phyloP scores from a whole-genome alignment of 2,329 filamentous ascomycete genomes.

The Scytalidium lignicola region DNA sequence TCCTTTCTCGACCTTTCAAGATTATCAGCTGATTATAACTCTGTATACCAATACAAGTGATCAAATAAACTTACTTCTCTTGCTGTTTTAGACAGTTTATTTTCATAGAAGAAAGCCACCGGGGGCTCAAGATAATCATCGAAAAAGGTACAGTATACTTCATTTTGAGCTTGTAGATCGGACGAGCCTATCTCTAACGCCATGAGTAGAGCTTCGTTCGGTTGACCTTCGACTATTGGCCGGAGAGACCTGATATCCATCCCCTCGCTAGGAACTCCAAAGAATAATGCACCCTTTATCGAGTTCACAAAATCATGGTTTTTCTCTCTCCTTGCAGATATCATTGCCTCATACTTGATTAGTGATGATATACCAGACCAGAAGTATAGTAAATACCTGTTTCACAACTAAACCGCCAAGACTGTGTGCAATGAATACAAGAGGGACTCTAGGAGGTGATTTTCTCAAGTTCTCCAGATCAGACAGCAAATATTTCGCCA shows the following conservation, averaged over 20 bases:
- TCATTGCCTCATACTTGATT: not conserved
- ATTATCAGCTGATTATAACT: not conserved
- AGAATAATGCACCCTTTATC: slow-evolving; percentile 15
- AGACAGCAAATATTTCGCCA: not conserved
- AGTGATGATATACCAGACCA: not conserved
- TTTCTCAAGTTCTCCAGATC: not conserved
- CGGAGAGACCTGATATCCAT: slow-evolving; percentile 17
- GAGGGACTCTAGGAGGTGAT: not conserved
- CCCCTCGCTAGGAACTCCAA: slow-evolving; percentile 16
- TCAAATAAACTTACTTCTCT: not conserved
- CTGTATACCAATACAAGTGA: too few species aligned
- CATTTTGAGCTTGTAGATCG: not conserved
- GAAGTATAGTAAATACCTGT: slow-evolving; percentile 1
- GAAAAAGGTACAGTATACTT: not conserved
- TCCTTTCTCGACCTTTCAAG: not conserved
- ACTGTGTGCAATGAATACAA: slow-evolving; percentile 9
- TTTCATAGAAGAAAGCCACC: not conserved
- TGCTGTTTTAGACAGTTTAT: not conserved
- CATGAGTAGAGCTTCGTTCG: slow-evolving; percentile 1
- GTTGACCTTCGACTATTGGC: slow-evolving; percentile 12
- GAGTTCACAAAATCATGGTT: slow-evolving; percentile 4
- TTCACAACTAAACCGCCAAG: slow-evolving; percentile 8
- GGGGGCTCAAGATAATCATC: not conserved
- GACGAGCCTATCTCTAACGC: not conserved
- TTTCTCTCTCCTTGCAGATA: not conserved